Conservation (phyloP, 2,329 filamentous ascomycete species). For the Cercospora sojina region DNA sequence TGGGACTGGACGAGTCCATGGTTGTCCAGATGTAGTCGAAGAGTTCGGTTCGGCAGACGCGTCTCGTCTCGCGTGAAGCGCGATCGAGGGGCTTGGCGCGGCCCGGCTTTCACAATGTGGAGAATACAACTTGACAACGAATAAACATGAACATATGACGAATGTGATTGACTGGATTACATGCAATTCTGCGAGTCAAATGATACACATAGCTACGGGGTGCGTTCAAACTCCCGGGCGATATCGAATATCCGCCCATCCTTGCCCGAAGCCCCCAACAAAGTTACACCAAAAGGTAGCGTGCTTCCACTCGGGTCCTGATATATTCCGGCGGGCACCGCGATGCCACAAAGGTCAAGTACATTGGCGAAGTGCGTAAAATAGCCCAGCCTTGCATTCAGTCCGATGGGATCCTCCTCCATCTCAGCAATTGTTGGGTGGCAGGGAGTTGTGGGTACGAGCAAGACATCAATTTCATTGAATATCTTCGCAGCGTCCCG, state of each 20-base stretch:
- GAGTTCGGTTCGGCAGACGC: conserved; percentile 1
- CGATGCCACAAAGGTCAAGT: conserved; percentile 56
- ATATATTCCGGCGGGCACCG: conserved; percentile 53
- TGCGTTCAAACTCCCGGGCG: conserved; percentile 37
- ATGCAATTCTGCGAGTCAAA: neutral
- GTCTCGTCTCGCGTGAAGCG: neutral
- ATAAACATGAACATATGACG: neutral
- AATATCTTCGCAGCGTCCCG: conserved; percentile 46
- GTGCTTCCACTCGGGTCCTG: conserved; percentile 27
- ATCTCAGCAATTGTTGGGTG: conserved; percentile 55
- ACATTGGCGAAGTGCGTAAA: conserved; percentile 64
- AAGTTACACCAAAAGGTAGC: conserved; percentile 45
- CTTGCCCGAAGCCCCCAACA: conserved; percentile 41
- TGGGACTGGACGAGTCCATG: conserved; percentile 17
- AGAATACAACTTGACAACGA: neutral
- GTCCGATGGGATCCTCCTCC: conserved; percentile 51
- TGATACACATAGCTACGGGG: neutral
- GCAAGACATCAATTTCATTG: conserved; percentile 46
- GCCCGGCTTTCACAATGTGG: neutral
- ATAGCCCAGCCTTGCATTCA: conserved; percentile 56
- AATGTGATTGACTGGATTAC: neutral
- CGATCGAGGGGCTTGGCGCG: conserved; percentile 1
- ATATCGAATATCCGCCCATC: conserved; percentile 45
- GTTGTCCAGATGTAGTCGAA: neutral
- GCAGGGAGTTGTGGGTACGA: conserved; percentile 55